Conservation (phyloP, 176 grass and related monocot genomes). For the Echinochloa phyllopogon region DNA sequence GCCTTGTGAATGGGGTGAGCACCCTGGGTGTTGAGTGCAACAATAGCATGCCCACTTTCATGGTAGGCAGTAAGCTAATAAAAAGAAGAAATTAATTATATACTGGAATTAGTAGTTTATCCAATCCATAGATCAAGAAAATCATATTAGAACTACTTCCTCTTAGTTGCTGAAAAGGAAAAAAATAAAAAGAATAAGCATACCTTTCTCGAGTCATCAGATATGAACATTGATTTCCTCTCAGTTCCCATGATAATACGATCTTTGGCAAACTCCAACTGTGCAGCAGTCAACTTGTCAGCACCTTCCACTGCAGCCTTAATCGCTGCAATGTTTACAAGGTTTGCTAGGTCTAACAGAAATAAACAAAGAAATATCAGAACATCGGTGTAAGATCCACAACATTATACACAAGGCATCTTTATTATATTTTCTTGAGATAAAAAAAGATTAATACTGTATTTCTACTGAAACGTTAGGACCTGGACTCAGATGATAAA, state of each 20-base stretch:
- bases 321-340: conserved; percentile 98
- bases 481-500: conserved; percentile 12
- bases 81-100: conserved; percentile 25
- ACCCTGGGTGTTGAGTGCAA: conserved; percentile 90
- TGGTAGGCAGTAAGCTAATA: conserved; percentile 94
- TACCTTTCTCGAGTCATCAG: conserved; percentile 94
- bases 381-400: conserved; percentile 19
- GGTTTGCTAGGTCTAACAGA: conserved; percentile 88
- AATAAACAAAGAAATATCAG: conserved; percentile 36
- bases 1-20: conserved; percentile 97
- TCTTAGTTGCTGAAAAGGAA: conserved; percentile 1
- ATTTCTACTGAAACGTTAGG: neutral
- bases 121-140: conserved; percentile 6
- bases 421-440: neutral
- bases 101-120: conserved; percentile 14
- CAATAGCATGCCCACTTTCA: conserved; percentile 99
- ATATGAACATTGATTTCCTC: conserved; percentile 93
- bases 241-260: conserved; percentile 99
- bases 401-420: neutral
- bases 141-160: conserved; percentile 5
- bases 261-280: conserved; percentile 97
- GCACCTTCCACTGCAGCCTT: conserved; percentile 96
- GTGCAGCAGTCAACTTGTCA: conserved; percentile 70
- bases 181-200: conserved; percentile 28
- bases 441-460: neutral